These are phyloP conservation scores for Pseudogymnoascus sp. DNA, from an alignment of 2,329 filamentous ascomycete species.

Conservation along the genomic window DNA sequence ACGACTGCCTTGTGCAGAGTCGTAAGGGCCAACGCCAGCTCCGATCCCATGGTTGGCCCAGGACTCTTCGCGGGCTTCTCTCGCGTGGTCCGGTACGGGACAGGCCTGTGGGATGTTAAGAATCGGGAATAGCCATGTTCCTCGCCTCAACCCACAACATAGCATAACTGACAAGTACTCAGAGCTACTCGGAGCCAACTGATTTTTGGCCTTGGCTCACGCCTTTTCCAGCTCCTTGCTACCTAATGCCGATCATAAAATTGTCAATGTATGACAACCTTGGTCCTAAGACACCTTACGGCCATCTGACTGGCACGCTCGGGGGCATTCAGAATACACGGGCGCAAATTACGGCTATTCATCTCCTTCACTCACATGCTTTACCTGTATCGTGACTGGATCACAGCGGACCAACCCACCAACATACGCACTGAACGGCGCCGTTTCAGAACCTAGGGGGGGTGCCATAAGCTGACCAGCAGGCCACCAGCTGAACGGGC, in stretches of 20 bases:
- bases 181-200: background rate
- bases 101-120: background rate
- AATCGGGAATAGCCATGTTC: constrained; percentile 1
- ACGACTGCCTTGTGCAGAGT: constrained; percentile 10
- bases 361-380: constrained; percentile 6
- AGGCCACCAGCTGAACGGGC: constrained; percentile 5
- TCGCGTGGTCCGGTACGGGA: constrained; percentile 8
- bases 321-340: background rate
- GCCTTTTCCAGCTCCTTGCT: background rate
- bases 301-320: constrained; percentile 6
- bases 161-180: constrained; percentile 5
- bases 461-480: constrained; percentile 5
- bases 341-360: constrained; percentile 4
- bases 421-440: background rate
- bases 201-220: background rate
- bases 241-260: constrained; percentile 9
- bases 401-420: background rate
- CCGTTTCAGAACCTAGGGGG: constrained; percentile 1
- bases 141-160: background rate
- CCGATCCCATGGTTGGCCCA: constrained; percentile 1
- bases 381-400: constrained; percentile 7
- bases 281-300: constrained; percentile 8
- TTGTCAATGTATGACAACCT: constrained; percentile 6
- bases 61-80: constrained; percentile 5
- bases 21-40: constrained; percentile 13